Evolutionary conservation across 805 yeast species (phyloP).

Genomic region (Yamadazyma olivae): DNA sequence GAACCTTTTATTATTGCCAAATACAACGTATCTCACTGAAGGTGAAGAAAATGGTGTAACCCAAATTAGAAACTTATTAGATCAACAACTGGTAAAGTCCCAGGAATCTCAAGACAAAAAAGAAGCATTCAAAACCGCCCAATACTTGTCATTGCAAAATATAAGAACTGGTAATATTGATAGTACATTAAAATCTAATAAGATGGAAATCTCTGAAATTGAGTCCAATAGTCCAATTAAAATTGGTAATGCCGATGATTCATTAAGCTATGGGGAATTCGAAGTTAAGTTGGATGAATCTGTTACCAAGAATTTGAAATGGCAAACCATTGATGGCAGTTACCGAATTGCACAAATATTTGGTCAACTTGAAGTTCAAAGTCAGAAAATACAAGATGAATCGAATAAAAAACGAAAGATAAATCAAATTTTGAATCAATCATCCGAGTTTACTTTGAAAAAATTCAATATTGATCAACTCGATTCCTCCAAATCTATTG

Average conservation of each 20-base stretch:
- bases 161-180: slow-evolving; percentile 25
- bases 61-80: slow-evolving; percentile 24
- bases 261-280: slow-evolving; percentile 35
- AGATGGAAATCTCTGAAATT: slow-evolving; percentile 30
- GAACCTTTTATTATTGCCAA: slow-evolving; percentile 59
- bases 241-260: slow-evolving; percentile 49
- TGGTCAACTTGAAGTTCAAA: slow-evolving; percentile 54
- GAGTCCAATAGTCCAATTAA: slow-evolving; percentile 39
- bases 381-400: slow-evolving; percentile 13
- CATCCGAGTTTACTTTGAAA: slow-evolving; percentile 28
- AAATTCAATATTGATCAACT: slow-evolving; percentile 2
- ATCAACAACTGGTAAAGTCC: slow-evolving; percentile 29
- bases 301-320: slow-evolving; percentile 56
- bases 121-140: slow-evolving; percentile 19
- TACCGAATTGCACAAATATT: slow-evolving; percentile 77
- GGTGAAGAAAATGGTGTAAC: slow-evolving; percentile 26
- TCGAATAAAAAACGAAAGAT: slow-evolving; percentile 13
- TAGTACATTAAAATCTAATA: slow-evolving; percentile 8
- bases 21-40: slow-evolving; percentile 24
- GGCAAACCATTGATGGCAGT: slow-evolving; percentile 85
- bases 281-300: slow-evolving; percentile 69
- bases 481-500: slow-evolving; percentile 1
- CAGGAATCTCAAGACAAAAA: slow-evolving; percentile 22
- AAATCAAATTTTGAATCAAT: slow-evolving; percentile 26
- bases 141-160: slow-evolving; percentile 28